Percentiles rank a stretch among this genome's conserved stretches.
Conservation (phyloP, 192 early-diverging fungal genomes). For the Lobosporangium transversale region DNA sequence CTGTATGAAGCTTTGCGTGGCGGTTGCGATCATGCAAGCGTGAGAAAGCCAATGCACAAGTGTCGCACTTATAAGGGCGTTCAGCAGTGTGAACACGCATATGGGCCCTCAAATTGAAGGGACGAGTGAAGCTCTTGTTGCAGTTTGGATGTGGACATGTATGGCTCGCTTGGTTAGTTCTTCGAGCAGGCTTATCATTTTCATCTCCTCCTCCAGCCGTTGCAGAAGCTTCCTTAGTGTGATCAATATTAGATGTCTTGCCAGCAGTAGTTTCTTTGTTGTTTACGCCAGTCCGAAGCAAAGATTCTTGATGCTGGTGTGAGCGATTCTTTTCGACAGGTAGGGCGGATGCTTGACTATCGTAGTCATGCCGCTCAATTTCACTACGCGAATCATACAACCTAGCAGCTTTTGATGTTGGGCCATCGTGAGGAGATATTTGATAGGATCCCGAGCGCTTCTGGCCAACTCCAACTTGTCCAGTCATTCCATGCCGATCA, state of each 20-base stretch:
- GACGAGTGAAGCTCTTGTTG: conserved; percentile 68
- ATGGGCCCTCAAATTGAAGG: conserved; percentile 78
- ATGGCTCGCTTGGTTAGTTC: conserved; percentile 29
- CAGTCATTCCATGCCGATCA: conserved; percentile 1
- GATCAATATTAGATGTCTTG: background rate
- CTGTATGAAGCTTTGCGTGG: conserved; percentile 80
- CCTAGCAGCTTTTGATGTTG: conserved; percentile 27
- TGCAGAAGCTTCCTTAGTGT: background rate
- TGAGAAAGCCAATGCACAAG: conserved; percentile 79
- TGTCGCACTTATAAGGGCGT: conserved; percentile 70
- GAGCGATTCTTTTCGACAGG: conserved; percentile 22
- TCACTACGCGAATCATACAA: conserved; percentile 15
- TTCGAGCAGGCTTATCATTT: conserved; percentile 13
- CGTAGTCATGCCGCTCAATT: conserved; percentile 34
- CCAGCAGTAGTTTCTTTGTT: background rate
- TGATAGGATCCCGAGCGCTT: conserved; percentile 43
- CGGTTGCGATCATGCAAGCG: conserved; percentile 90
- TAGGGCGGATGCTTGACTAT: conserved; percentile 37
- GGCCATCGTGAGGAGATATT: conserved; percentile 26
- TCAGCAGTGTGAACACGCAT: conserved; percentile 73
- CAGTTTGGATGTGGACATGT: conserved; percentile 53
- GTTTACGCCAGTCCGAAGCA: background rate
- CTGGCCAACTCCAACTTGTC: conserved; percentile 15
- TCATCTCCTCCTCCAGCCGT: background rate
- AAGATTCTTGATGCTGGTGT: background rate